A percentile compares a stretch with the other conserved stretches of the same genome.
Conservation (phyloP, 2,329 filamentous ascomycete genomes). For the Talaromyces verruculosus region DNA sequence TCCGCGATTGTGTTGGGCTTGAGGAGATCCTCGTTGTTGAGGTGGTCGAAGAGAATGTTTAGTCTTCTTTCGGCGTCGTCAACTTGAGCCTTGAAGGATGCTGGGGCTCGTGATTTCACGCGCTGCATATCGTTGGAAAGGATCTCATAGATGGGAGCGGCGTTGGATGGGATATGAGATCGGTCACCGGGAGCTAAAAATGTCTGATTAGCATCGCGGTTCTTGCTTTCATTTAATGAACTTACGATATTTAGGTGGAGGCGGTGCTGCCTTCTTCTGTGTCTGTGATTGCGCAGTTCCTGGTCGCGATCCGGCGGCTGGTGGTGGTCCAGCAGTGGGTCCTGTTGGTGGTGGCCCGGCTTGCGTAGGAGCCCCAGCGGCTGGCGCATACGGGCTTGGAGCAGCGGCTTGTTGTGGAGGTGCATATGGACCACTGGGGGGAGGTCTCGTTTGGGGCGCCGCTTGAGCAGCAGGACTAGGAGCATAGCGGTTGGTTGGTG, state of each 20-base stretch:
- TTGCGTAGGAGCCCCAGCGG: slow-evolving; percentile 20
- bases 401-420: slow-evolving; percentile 47
- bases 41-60: slow-evolving; percentile 89
- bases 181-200: slow-evolving; percentile 69
- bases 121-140: slow-evolving; percentile 82
- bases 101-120: slow-evolving; percentile 79
- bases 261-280: slow-evolving; percentile 48
- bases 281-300: slow-evolving; percentile 49
- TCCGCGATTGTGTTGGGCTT: slow-evolving; percentile 65
- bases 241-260: slow-evolving; percentile 68
- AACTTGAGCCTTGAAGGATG: slow-evolving; percentile 84
- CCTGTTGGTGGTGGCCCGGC: slow-evolving; percentile 46
- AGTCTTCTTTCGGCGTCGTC: slow-evolving; percentile 92
- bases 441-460: slow-evolving; percentile 46
- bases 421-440: slow-evolving; percentile 59
- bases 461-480: slow-evolving; percentile 62
- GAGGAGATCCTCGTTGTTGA: slow-evolving; percentile 92
- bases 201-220: slow-evolving; percentile 23
- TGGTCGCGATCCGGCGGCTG: slow-evolving; percentile 46
- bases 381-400: slow-evolving; percentile 47
- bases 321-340: slow-evolving; percentile 34
- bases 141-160: slow-evolving; percentile 77
- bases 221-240: slow-evolving; percentile 24
- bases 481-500: slow-evolving; percentile 74
- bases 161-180: slow-evolving; percentile 77